phyloP scores from a whole-genome alignment of 768 basidiomycete genomes.

The Kwoniella shandongensis region DNA sequence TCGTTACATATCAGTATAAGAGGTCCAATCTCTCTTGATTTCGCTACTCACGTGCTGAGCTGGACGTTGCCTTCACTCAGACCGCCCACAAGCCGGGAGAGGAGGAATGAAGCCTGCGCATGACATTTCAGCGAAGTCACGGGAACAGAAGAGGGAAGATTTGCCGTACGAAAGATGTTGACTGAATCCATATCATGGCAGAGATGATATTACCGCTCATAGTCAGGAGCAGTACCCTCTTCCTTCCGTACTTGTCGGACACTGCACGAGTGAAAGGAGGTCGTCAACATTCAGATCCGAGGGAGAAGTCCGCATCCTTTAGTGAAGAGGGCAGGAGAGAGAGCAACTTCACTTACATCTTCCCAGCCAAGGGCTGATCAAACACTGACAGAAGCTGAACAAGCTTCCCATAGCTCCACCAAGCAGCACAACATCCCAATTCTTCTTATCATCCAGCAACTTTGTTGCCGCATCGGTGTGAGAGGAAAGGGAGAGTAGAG shows the following conservation, averaged over 20 bases:
- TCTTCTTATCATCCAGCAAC: slow-evolving; percentile 50
- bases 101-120: slow-evolving; percentile 67
- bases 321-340: too few species aligned
- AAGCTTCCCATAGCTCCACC: slow-evolving; percentile 81
- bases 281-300: too few species aligned
- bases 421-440: slow-evolving; percentile 94
- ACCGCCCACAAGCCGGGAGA: slow-evolving; percentile 87
- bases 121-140: neutral
- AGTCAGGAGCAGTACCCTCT: slow-evolving; percentile 72
- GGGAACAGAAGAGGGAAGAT: neutral
- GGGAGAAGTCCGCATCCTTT: too few species aligned
- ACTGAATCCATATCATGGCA: slow-evolving; percentile 86
- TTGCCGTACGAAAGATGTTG: slow-evolving; percentile 71
- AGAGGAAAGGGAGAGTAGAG: slow-evolving; percentile 56
- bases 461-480: neutral
- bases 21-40: slow-evolving; percentile 2
- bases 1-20: neutral
- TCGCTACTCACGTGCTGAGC: slow-evolving; percentile 74
- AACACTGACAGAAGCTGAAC: slow-evolving; percentile 53
- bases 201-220: slow-evolving; percentile 94
- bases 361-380: slow-evolving; percentile 77
- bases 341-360: slow-evolving; percentile 49
- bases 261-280: too few species aligned
- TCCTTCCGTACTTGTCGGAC: slow-evolving; percentile 87
- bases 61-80: slow-evolving; percentile 97